Evolutionary conservation across 192 early-diverging fungal genomes (phyloP), one percentile per base, ranked within the genome.

Genomic region (Backusella parvicylindrica): DNA sequence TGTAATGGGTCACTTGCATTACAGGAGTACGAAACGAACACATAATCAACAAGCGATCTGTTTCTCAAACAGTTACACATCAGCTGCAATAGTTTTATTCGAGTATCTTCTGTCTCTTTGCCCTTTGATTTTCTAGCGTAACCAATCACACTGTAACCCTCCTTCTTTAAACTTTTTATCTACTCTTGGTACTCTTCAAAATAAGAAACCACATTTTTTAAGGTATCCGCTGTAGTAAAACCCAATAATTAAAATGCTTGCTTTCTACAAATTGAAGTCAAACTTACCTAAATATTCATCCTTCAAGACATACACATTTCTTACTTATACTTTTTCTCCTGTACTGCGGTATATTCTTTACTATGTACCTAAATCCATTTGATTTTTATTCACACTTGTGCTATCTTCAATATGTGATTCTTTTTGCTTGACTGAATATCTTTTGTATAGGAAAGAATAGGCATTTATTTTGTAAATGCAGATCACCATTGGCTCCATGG

Each of bases 51-150:
- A 56, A 75, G 33, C 28, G 66, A 75, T 28, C 66, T 40, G 23
- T 49, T 33, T 56, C 60, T 75, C 26, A 75, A 68, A 65, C 60
- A 64, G 32, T 68, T 60, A 64, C 64, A 37, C 74, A 75, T 75
- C 37, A 47, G 37, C 16, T 65, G 31, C 66, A 75, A 36, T 38
- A 68, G 65, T 68, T 37, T 65, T 23, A 37, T 31, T 38, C 65
- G 64, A 43, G 50, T 68, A 18, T 41, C 74, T 43, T 66, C 47
- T 43, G 50, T 75, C 23, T 65, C 74, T 38, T 50, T 68, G 21
- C 53, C 41, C 47, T 40, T 40, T 41, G 60, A 64, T 65, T 75
- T 68, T 68, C 74, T 38, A 40, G 21, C 33, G 36, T 74, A 74
- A 30, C 72, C 72, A 41, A 74, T 43, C 18, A 75, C 60, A 36